Conservation (phyloP, 2,329 filamentous ascomycete genomes). For the Alternaria arborescens region DNA sequence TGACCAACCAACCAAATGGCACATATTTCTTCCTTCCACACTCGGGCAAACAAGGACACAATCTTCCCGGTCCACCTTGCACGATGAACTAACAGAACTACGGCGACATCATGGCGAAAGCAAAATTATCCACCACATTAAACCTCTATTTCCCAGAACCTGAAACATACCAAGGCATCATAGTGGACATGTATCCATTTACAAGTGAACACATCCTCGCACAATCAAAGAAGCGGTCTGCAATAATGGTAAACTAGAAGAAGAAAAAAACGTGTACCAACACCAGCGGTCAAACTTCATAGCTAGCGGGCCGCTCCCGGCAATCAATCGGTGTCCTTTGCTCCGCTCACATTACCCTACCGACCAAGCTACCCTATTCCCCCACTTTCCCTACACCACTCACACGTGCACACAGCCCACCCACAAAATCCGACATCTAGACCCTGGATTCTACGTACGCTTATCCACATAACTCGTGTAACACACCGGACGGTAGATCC, state of each 20-base stretch:
- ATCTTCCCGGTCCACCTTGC: not conserved
- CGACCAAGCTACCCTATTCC: not conserved
- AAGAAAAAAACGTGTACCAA: constrained; percentile 5
- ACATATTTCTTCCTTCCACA: not conserved
- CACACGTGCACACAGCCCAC: constrained; percentile 1
- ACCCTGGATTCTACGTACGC: not conserved
- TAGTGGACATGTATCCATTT: not conserved
- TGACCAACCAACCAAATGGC: not conserved
- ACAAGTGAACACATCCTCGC: not conserved
- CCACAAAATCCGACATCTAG: constrained; percentile 2
- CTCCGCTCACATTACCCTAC: not conserved
- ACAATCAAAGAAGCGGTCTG: constrained; percentile 3
- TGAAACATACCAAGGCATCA: not conserved
- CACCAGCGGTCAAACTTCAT: constrained; percentile 1
- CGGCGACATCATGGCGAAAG: not conserved
- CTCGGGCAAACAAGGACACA: not conserved
- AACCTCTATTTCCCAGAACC: not conserved
- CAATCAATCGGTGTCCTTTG: constrained; percentile 8
- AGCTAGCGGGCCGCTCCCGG: constrained; percentile 6
- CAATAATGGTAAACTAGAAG: not conserved
- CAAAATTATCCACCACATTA: constrained; percentile 1
- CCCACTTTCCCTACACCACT: not conserved
- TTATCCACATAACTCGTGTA: not conserved
- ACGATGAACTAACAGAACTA: not conserved
- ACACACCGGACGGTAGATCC: constrained; percentile 5